Percentiles rank a stretch among this genome's conserved stretches.
phyloP scores from a whole-genome alignment of 306 rosid genomes.

The Urtica urens region DNA sequence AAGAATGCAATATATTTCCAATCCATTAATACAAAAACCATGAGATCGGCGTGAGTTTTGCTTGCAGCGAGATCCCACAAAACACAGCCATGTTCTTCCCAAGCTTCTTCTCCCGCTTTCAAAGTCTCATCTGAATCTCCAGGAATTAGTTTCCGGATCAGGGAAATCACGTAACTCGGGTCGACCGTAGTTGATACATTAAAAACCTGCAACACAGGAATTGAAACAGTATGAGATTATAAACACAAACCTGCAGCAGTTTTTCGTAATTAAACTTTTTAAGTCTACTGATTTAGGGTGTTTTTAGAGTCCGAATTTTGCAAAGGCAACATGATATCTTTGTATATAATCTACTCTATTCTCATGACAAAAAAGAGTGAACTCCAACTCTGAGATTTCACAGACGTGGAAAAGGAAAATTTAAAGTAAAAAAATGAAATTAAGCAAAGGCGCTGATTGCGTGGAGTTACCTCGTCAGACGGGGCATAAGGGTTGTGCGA shows the following conservation, averaged over 20 bases:
- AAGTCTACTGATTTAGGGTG: no score
- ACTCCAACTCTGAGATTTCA: no score
- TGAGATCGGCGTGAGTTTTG: constrained; percentile 75
- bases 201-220: constrained; percentile 46
- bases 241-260: no score
- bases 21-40: constrained; percentile 33
- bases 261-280: no score
- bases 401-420: no score
- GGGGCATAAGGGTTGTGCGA: constrained; percentile 69
- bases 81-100: constrained; percentile 86
- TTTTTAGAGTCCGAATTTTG: no score
- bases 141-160: constrained; percentile 79
- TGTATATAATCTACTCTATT: background rate
- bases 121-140: constrained; percentile 16
- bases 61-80: constrained; percentile 88
- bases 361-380: background rate
- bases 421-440: background rate
- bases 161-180: constrained; percentile 78
- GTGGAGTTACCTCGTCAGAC: constrained; percentile 36
- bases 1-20: background rate
- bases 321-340: background rate
- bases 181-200: constrained; percentile 86
- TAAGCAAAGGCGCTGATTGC: constrained; percentile 4
- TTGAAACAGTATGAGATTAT: no score
- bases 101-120: constrained; percentile 38